A percentile compares a stretch with the other conserved stretches of the same genome.
These are phyloP conservation scores for Hymenochaete sp. DNA, from an alignment of 1,284 basidiomycete genomes.

Conservation along the genomic window DNA sequence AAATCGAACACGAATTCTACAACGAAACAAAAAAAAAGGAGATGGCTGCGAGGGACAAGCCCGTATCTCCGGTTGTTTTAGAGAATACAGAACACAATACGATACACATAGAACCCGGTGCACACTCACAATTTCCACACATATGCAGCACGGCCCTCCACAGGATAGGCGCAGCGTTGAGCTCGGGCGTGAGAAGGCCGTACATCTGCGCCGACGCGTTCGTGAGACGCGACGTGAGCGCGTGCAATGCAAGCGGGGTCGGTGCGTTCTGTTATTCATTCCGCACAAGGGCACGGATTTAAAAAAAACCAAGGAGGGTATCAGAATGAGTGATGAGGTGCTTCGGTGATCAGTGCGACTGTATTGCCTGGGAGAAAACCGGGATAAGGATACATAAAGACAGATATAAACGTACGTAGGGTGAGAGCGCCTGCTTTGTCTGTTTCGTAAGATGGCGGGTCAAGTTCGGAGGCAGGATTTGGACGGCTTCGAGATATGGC, in stretches of 20 bases:
- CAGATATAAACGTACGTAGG: slow-evolving; percentile 44
- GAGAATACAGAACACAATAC: too few relatives aligned
- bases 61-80: too few relatives aligned
- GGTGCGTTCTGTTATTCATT: slow-evolving; percentile 59
- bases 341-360: too few relatives aligned
- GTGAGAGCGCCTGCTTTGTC: slow-evolving; percentile 55
- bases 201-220: slow-evolving; percentile 43
- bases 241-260: slow-evolving; percentile 46
- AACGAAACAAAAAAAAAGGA: too few relatives aligned
- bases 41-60: too few relatives aligned
- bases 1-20: too few relatives aligned
- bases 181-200: slow-evolving; percentile 64
- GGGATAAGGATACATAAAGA: slow-evolving; percentile 11
- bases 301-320: slow-evolving; percentile 4
- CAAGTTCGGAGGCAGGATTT: slow-evolving; percentile 58
- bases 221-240: slow-evolving; percentile 54
- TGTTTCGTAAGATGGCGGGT: slow-evolving; percentile 62
- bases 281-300: too few relatives aligned
- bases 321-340: slow-evolving; percentile 11
- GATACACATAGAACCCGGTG: neutral
- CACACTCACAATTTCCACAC: slow-evolving; percentile 68
- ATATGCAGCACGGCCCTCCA: slow-evolving; percentile 71
- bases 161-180: slow-evolving; percentile 71
- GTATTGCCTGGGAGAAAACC: too few relatives aligned
- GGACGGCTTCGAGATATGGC: slow-evolving; percentile 74